Evolutionary conservation across 768 basidiomycete species (phyloP), one percentile per base, ranked within the genome.

Genomic region (Lentinula aciculospora): DNA sequence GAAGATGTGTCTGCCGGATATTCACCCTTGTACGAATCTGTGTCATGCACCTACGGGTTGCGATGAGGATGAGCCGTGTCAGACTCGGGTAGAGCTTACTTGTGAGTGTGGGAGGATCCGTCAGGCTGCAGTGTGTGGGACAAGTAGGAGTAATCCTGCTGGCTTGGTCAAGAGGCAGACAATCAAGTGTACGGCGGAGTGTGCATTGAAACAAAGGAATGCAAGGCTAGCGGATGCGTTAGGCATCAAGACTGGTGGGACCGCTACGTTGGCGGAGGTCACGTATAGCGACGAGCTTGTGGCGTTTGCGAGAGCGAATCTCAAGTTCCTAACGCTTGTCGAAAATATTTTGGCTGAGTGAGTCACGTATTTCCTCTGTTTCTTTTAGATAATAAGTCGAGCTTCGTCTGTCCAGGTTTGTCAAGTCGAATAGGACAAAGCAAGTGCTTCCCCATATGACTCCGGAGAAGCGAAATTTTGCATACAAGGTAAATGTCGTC

Each of bases 11-110:
- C 71, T 87, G 32, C 89, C 88, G 1, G 76, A 75, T 5, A 75
- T 80, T 8, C 94, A 97, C 61, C 85, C 89, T 0, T 97, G 91
- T 66, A 84, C 82, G 1, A 74, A 76, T 1, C 76, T 83, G 0
- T 98, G 96, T 67, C 97, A 98, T 64, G 94, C 94, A 1, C 97
- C 97, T 0, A 79, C 92, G 0, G 72, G 82, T 9, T 98, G 97
- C 68, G 76, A 86, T 5, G 92, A 97, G 71, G 77, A 81, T 2
- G 81, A 87, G 9, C 85, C 94, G 2, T 99, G 96, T 65, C 79
- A 78, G 25, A 70, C 85, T 0, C 68, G 82, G 9, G 76, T 94
- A 54, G 82, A 77, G 2, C 75, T 95, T 39, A 76, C 80, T 0
- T 98, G 96, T 66, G 75, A 89, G 0, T 98, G 96, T 66, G 92